These are phyloP conservation scores for Limonium bicolor DNA, from an alignment of 148 eudicot genomes.

Conservation along the genomic window DNA sequence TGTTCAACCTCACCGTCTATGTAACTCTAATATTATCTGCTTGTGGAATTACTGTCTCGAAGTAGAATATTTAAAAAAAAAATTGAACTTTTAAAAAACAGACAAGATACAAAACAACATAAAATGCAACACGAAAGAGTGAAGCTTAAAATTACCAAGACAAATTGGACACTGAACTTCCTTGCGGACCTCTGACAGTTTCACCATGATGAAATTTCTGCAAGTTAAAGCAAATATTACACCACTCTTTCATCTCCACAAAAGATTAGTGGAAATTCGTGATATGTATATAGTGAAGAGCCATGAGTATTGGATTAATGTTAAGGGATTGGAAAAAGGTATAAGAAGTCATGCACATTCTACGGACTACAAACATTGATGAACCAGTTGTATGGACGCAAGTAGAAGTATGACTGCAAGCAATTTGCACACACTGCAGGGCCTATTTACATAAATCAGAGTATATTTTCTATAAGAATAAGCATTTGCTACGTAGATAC, in stretches of 20 bases:
- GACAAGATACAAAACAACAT: too few species aligned
- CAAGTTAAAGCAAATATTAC: background rate
- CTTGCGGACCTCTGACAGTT: conserved; percentile 56
- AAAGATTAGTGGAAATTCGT: background rate
- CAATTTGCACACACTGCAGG: too few species aligned
- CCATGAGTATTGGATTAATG: background rate
- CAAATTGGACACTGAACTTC: conserved; percentile 92
- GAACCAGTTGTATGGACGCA: too few species aligned
- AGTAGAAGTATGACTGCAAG: too few species aligned
- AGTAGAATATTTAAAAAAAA: too few species aligned
- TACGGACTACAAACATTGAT: background rate
- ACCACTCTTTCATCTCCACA: background rate
- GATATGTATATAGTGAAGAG: background rate
- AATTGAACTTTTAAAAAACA: too few species aligned
- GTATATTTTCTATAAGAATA: too few species aligned
- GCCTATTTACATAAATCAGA: too few species aligned
- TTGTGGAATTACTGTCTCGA: too few species aligned
- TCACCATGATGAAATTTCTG: conserved; percentile 40
- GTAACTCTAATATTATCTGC: too few species aligned
- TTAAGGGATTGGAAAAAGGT: background rate
- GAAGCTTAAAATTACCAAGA: conserved; percentile 28
- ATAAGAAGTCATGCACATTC: background rate
- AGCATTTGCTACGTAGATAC: too few species aligned
- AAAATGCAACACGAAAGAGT: background rate
- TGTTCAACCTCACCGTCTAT: too few species aligned